Conservation (phyloP, 2,329 filamentous ascomycete genomes). For the Ascochyta fabae region DNA sequence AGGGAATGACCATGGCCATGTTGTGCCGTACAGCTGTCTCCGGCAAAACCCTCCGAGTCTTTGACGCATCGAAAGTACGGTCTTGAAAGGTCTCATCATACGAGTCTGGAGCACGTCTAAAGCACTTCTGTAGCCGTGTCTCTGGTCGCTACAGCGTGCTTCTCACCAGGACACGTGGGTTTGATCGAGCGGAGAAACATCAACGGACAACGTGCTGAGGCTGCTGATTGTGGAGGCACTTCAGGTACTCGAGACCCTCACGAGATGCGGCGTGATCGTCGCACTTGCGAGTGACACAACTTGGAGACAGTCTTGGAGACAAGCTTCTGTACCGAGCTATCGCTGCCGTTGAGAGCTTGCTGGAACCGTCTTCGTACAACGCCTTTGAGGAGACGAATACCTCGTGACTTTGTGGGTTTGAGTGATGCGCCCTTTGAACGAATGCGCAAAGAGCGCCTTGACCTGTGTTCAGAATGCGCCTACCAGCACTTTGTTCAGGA, state of each 20-base stretch:
- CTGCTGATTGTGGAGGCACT: neutral
- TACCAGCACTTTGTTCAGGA: neutral
- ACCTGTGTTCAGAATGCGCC: neutral
- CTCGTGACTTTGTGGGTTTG: neutral
- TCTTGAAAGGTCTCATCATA: constrained; percentile 1
- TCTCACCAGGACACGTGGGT: neutral
- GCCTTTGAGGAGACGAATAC: neutral
- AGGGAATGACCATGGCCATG: too few species aligned
- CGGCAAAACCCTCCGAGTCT: neutral
- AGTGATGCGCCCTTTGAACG: neutral
- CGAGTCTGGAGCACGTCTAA: constrained; percentile 1
- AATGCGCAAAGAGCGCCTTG: neutral
- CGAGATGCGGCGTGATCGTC: constrained; percentile 19
- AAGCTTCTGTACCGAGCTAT: neutral
- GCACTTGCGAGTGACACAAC: constrained; percentile 2
- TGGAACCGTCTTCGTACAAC: neutral
- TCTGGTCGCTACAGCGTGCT: neutral
- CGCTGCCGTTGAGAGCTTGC: neutral
- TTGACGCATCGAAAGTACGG: neutral
- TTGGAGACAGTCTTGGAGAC: neutral
- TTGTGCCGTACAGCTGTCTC: too few species aligned
- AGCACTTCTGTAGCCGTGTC: neutral
- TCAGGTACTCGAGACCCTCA: constrained; percentile 17
- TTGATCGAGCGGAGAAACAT: neutral
- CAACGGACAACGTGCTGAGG: neutral